Base-by-base conservation (phyloP, 805 yeast species). In the Ascoidea tarda region DNA sequence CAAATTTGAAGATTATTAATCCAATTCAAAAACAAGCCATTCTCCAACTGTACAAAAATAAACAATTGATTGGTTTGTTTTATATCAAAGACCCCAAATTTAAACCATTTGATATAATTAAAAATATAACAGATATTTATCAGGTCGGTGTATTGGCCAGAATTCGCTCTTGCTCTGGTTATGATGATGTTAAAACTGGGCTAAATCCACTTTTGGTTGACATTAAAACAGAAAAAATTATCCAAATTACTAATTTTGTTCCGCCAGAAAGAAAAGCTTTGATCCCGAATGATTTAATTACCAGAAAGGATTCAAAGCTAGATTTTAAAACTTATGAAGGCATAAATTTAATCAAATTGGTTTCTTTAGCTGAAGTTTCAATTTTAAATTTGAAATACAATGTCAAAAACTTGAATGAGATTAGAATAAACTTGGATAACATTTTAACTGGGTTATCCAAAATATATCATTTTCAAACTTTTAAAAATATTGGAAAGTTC, bases 11-110 rank as follows among this genome's bases (percentile, higher is more conserved):
- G n/a, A 48, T 55, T 6, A 47, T 51, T 8, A 55, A 55, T 46
- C 58, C 58, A 5, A 44, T 49, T 16, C 58, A 55, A 33, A 54
- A 54, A 46, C 52, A 52, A 16, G 56, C 58, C 4, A 49, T 55
- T 6, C 50, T 55, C n/a, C 50, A 49, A 16, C 48, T 54, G 50
- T 56, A 55, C 5, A 49, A 52, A 21, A 46, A 46, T 14, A 48
- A 54, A 46, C 52, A 52, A 46, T 32, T 49, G 31, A 47, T 55
- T 51, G 58, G 51, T 5, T 47, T 55, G 6, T 54, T 55, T 46
- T 55, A 50, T 31, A 51, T 54, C 32, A 54, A 53, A 28, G 53
- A 54, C 32, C 52, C 49, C 5, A 48, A 46, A 16, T 55, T 54
- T 50, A 50, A 51, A 16, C 38, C 57, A 2, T 50, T 32, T 32